Percentiles rank a stretch among this genome's conserved stretches.
Conservation (phyloP, 192 early-diverging fungal species). For the Linnemannia schmuckeri region DNA sequence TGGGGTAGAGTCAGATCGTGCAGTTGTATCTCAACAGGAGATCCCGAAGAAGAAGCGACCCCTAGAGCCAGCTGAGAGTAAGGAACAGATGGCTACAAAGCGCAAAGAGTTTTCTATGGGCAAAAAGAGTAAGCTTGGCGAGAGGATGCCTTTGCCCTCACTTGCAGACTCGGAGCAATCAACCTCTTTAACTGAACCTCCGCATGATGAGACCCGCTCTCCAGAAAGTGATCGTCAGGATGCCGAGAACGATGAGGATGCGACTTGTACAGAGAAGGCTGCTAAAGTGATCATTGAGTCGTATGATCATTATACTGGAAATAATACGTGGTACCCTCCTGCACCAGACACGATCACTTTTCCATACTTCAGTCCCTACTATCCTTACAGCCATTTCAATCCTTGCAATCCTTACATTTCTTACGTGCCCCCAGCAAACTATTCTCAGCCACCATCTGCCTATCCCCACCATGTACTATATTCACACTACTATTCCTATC, state of each 20-base stretch:
- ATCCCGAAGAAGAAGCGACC: neutral
- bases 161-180: neutral
- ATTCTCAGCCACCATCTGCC: neutral
- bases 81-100: neutral
- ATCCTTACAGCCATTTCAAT: neutral
- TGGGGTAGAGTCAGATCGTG: neutral
- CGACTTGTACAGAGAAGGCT: neutral
- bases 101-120: neutral
- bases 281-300: neutral
- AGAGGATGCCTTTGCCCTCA: neutral
- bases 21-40: neutral
- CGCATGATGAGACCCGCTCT: neutral
- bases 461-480: neutral
- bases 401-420: neutral
- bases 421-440: neutral
- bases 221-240: neutral
- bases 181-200: neutral
- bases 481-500: neutral
- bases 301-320: neutral
- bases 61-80: neutral
- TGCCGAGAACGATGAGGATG: neutral
- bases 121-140: neutral
- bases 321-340: neutral
- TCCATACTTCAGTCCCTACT: neutral
- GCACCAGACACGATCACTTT: neutral